Conservation (phyloP, 192 early-diverging fungal species). For the Coemansia sp. region DNA sequence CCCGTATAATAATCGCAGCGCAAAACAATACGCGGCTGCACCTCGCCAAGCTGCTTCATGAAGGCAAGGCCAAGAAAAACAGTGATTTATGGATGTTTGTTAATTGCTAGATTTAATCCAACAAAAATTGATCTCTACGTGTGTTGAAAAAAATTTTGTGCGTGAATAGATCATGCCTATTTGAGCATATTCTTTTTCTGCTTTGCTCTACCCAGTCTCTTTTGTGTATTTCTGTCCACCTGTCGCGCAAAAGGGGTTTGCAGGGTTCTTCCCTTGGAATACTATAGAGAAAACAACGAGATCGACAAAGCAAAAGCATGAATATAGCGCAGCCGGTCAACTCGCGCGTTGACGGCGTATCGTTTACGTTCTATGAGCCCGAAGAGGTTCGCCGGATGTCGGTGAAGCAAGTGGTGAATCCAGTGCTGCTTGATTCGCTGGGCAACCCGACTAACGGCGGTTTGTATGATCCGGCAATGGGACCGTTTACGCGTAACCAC, state of each 20-base stretch:
- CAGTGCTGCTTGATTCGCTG: constrained; percentile 81
- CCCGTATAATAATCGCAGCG: constrained; percentile 30
- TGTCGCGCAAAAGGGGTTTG: neutral
- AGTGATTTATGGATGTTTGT: constrained; percentile 22
- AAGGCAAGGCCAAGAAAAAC: constrained; percentile 4
- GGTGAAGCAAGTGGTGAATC: constrained; percentile 91
- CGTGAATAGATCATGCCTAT: neutral
- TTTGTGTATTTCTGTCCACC: neutral
- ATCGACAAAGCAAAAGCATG: constrained; percentile 47
- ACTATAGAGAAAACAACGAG: neutral
- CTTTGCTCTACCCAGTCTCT: neutral
- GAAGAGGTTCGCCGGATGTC: constrained; percentile 89
- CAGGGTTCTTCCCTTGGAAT: neutral
- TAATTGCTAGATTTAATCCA: constrained; percentile 14
- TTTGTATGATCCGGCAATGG: constrained; percentile 91
- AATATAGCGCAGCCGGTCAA: constrained; percentile 84
- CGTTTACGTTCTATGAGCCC: constrained; percentile 88
- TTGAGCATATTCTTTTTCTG: constrained; percentile 1
- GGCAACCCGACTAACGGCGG: constrained; percentile 89
- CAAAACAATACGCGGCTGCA: constrained; percentile 39
- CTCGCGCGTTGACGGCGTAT: constrained; percentile 77
- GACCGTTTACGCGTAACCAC: constrained; percentile 81
- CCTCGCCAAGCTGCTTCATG: constrained; percentile 27
- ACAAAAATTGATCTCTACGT: neutral
- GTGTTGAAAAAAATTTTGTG: constrained; percentile 12